Evolutionary conservation across 805 yeast species (phyloP), one percentile per base, ranked within the genome.

Genomic region (Nakazawaea peltata): DNA sequence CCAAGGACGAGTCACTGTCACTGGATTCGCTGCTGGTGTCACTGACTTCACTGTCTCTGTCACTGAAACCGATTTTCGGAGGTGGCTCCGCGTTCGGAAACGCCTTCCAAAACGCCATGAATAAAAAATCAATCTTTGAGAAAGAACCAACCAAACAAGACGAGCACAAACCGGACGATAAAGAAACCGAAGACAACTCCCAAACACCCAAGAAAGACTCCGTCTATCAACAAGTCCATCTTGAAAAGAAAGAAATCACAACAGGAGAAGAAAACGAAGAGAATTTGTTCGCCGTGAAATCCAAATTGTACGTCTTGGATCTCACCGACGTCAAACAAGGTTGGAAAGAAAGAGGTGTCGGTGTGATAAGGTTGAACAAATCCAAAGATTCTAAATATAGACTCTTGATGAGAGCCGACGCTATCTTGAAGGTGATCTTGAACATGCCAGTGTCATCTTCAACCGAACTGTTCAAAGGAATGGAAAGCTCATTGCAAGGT

Each of bases 331-430:
- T 81, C 3, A 54, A 70, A 7, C 75, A 69, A 13, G 96, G 96
- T 2, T 92, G 98, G 98, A 92, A 85, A 54, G 98, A 92, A 57
- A 74, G 92, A 50, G 98, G 98, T 17, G 67, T 82, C 28, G 98
- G 98, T 2, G 69, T 74, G 4, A 59, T 92, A n/a, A 95, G 85
- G 51, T 69, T 92, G 18, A 90, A 92, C 56, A 45, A 49, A 34
- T 41, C 48, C 18, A 43, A 46, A 9, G 58, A 61, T 30, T 40
- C 42, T 10, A 49, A 57, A 7, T 51, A 54, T 26, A 73, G 98
- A 46, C 54, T 92, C 9, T 80, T 92, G 4, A 87, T 92, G 96
- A 75, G 98, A 53, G 79, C 95, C 4, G 84, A 83, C 41, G 94
- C 95, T 2, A 71, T 85, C 13, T 65, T 86, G 41, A 75, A 86